Base-by-base conservation (phyloP, 2,329 filamentous ascomycete genomes). In the Blastomyces parvus region DNA sequence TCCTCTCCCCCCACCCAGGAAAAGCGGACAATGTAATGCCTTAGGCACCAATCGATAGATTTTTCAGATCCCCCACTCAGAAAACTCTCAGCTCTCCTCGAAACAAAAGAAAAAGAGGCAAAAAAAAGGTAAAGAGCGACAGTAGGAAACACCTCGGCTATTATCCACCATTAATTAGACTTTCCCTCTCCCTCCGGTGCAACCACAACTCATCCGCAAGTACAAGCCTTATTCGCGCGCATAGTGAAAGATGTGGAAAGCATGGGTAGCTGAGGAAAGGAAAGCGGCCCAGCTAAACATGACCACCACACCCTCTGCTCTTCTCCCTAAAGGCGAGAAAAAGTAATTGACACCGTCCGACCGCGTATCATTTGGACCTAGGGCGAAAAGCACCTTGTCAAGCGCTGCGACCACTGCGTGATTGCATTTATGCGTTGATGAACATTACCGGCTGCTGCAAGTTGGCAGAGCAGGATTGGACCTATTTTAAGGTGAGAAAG, bases 391-490 rank as follows among this genome's bases (percentile, higher is more conserved):
- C 42, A 22, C 22, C 25, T 59, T 59, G 57, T 59, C 40, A 59
- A 22, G 19, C 40, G 57, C 57, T 17, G 40, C 57, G 40, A 59
- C 42, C 25, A 3, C 19, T 36, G 42, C 19, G 11, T 38, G 19
- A 19, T n/a, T 61, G 58, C 59, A 48, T 57, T 65, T 65, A 65
- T 22, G 63, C 25, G 27, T 44, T 55, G 58, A 65, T 48, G 48
- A 63, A 65, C n/a, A 48, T 42, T 50, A 65, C 55, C 22, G 64
- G 64, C 64, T 61, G 58, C 33, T 61, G 19, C 48, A 65, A 48
- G 60, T 57, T 65, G 56, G 64, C 64, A 62, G 64, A 65, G 62
- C 64, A 65, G 56, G n/a, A 3, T 60, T 65, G 64, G 30, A 30
- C 22, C 64, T 65, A 44, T 44, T 44, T 46, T 42, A n/a, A 38